Conservation (phyloP, 2,329 filamentous ascomycete genomes). For the Aspergillus japonicus region DNA sequence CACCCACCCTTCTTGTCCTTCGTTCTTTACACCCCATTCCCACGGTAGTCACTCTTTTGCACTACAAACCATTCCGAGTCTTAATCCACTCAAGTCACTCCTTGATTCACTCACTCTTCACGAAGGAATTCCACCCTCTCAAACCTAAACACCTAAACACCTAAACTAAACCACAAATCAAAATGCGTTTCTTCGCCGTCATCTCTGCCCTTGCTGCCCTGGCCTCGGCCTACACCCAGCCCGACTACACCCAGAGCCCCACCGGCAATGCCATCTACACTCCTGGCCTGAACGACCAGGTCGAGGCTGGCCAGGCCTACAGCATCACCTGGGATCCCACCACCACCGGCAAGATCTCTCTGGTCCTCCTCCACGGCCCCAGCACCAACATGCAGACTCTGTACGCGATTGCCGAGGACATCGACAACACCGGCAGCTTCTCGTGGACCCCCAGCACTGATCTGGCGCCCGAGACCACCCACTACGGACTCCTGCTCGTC, state of each 20-base stretch:
- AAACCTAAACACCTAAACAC: neutral
- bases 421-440: constrained; percentile 57
- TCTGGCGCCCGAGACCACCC: constrained; percentile 50
- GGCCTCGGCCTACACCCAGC: constrained; percentile 37
- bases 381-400: constrained; percentile 54
- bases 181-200: constrained; percentile 43
- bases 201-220: constrained; percentile 41
- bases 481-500: constrained; percentile 63
- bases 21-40: constrained; percentile 15
- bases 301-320: constrained; percentile 57
- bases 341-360: constrained; percentile 46
- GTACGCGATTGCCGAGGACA: constrained; percentile 52
- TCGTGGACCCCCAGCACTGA: constrained; percentile 53
- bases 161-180: constrained; percentile 18
- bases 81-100: constrained; percentile 27
- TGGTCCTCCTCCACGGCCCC: constrained; percentile 61
- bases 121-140: neutral
- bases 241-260: constrained; percentile 37
- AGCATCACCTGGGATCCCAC: constrained; percentile 58
- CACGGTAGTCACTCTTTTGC: constrained; percentile 24
- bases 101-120: constrained; percentile 15
- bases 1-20: constrained; percentile 14
- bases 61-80: constrained; percentile 14
- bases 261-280: constrained; percentile 56
- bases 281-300: constrained; percentile 53